phyloP scores from a whole-genome alignment of 1,139 yeast species.

The Blastobotrys aristatus region DNA sequence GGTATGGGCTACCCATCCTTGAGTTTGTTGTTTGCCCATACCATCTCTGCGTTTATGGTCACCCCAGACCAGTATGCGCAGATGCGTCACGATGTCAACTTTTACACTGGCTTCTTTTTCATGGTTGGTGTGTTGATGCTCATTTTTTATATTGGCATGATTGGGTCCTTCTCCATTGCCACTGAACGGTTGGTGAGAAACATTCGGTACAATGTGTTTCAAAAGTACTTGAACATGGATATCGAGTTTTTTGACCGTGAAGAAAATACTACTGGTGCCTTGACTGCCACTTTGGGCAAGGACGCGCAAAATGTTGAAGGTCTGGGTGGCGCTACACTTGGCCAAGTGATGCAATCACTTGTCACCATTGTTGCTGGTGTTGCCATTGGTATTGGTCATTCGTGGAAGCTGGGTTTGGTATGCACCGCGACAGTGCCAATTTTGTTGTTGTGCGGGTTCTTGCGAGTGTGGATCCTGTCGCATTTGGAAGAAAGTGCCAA shows the following conservation, averaged over 20 bases:
- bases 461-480: constrained; percentile 73
- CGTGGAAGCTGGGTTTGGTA: constrained; percentile 61
- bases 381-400: constrained; percentile 59
- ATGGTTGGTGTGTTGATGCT: constrained; percentile 38
- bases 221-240: constrained; percentile 58
- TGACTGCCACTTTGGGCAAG: constrained; percentile 72
- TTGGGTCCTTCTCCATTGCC: constrained; percentile 30
- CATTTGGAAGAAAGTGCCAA: constrained; percentile 53
- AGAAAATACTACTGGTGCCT: constrained; percentile 56
- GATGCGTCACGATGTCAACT: constrained; percentile 37
- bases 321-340: constrained; percentile 80
- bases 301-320: constrained; percentile 85
- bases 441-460: constrained; percentile 65
- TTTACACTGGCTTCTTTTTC: constrained; percentile 37
- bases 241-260: constrained; percentile 79
- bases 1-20: constrained; percentile 41
- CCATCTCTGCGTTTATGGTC: constrained; percentile 36
- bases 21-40: constrained; percentile 37
- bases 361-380: constrained; percentile 72
- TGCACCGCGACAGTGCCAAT: constrained; percentile 60
- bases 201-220: constrained; percentile 31
- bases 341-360: constrained; percentile 67
- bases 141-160: constrained; percentile 30
- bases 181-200: constrained; percentile 31
- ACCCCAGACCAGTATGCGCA: constrained; percentile 26